Conservation (phyloP, 2,329 filamentous ascomycete genomes). For the Talaromyces sp. region DNA sequence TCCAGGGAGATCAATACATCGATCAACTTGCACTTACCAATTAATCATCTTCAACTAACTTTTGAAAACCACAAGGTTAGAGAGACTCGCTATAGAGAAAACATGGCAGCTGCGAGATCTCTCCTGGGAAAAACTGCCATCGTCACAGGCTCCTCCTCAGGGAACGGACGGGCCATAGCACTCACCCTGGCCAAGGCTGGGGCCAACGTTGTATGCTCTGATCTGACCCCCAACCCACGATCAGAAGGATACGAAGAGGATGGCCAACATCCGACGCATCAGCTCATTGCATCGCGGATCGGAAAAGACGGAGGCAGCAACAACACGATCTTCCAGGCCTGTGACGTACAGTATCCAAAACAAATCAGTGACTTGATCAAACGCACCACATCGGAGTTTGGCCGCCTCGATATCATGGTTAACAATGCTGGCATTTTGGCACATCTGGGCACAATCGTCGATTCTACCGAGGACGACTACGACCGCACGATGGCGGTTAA, state of each 20-base stretch:
- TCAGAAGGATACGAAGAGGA: neutral
- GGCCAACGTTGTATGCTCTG: neutral
- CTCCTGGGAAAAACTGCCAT: slow-evolving; percentile 19
- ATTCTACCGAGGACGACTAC: slow-evolving; percentile 34
- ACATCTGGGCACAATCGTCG: slow-evolving; percentile 21
- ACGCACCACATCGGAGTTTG: slow-evolving; percentile 46
- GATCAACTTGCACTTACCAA: neutral
- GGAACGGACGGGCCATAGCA: slow-evolving; percentile 21
- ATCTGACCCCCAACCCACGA: neutral
- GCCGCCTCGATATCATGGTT: slow-evolving; percentile 85
- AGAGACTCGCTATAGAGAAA: neutral
- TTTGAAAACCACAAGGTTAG: neutral
- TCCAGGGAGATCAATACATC: neutral
- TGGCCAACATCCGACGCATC: neutral
- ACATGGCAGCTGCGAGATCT: neutral
- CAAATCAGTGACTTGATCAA: slow-evolving; percentile 58
- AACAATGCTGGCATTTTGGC: slow-evolving; percentile 93
- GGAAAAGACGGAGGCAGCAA: neutral
- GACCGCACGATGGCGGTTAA: slow-evolving; percentile 48
- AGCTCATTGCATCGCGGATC: neutral
- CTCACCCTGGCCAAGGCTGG: slow-evolving; percentile 4
- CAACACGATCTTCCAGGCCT: neutral
- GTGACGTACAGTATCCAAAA: neutral
- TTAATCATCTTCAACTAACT: neutral
- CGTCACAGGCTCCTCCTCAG: slow-evolving; percentile 21